A percentile compares a stretch with the other conserved stretches of the same genome.
phyloP scores from a whole-genome alignment of 805 yeast genomes.

The Hanseniaspora pseudoguilliermondii region DNA sequence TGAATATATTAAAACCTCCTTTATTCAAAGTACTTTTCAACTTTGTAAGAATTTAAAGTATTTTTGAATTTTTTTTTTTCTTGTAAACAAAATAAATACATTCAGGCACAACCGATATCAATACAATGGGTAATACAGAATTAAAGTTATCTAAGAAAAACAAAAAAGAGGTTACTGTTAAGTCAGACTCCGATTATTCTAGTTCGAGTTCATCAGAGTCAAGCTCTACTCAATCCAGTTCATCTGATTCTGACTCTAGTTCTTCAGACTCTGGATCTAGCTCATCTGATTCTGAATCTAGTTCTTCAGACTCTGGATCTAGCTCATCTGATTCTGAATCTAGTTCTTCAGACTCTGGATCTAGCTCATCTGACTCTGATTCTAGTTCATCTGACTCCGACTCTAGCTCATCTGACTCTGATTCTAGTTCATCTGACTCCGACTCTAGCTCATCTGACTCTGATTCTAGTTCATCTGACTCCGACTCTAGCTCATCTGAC shows the following conservation, averaged over 20 bases:
- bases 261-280: neutral
- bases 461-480: constrained; percentile 14
- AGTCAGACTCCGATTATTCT: neutral
- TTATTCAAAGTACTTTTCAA: no score
- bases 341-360: constrained; percentile 9
- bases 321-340: constrained; percentile 15
- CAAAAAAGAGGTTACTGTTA: neutral
- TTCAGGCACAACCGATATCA: neutral
- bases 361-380: neutral
- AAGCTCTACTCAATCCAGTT: constrained; percentile 16
- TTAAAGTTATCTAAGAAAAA: constrained; percentile 7
- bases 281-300: constrained; percentile 15
- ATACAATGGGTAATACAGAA: constrained; percentile 9
- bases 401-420: constrained; percentile 3
- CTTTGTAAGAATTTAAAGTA: no score
- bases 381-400: neutral
- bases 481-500: constrained; percentile 14
- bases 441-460: constrained; percentile 10
- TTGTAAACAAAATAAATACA: no score
- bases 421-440: constrained; percentile 7
- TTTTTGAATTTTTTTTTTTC: no score
- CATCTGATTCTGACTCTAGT: constrained; percentile 14
- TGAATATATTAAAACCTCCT: no score
- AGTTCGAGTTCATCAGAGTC: constrained; percentile 2
- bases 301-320: constrained; percentile 14